Conservation (phyloP, 495 filamentous ascomycete genomes). For the Aeminium ludgeri region DNA sequence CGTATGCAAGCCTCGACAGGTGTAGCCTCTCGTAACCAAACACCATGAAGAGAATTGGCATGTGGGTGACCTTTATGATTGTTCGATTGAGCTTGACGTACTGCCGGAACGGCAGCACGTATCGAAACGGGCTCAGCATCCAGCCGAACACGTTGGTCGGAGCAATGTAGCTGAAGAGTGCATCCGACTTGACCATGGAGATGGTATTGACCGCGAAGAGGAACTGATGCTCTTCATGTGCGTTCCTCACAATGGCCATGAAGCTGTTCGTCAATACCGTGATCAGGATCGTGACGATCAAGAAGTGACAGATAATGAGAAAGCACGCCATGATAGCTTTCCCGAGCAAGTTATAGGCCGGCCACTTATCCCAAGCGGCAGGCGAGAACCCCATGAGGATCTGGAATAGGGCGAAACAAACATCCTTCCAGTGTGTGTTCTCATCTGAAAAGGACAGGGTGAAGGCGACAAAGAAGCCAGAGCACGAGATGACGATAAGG, state of each 20-base stretch:
- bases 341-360: slow-evolving; percentile 60
- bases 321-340: slow-evolving; percentile 60
- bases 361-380: slow-evolving; percentile 58
- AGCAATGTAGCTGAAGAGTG: slow-evolving; percentile 78
- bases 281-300: slow-evolving; percentile 84
- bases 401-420: slow-evolving; percentile 83
- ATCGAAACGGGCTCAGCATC: slow-evolving; percentile 65
- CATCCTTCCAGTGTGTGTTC: slow-evolving; percentile 41
- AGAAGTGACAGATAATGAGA: slow-evolving; percentile 83
- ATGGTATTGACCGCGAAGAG: slow-evolving; percentile 87
- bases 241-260: slow-evolving; percentile 83
- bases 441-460: slow-evolving; percentile 56
- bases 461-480: slow-evolving; percentile 89
- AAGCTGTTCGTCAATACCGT: slow-evolving; percentile 87
- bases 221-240: slow-evolving; percentile 85
- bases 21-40: slow-evolving; percentile 71
- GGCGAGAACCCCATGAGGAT: slow-evolving; percentile 80
- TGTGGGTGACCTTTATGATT: slow-evolving; percentile 78
- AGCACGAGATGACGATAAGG: slow-evolving; percentile 68
- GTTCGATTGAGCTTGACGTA: slow-evolving; percentile 71
- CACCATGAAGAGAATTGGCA: slow-evolving; percentile 69
- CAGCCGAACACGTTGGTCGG: slow-evolving; percentile 80
- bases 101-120: slow-evolving; percentile 55
- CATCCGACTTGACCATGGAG: slow-evolving; percentile 91
- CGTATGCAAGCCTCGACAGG: slow-evolving; percentile 51